These are phyloP conservation scores for Penicillium sp. DNA, from an alignment of 2,329 filamentous ascomycete genomes.

Conservation along the genomic window DNA sequence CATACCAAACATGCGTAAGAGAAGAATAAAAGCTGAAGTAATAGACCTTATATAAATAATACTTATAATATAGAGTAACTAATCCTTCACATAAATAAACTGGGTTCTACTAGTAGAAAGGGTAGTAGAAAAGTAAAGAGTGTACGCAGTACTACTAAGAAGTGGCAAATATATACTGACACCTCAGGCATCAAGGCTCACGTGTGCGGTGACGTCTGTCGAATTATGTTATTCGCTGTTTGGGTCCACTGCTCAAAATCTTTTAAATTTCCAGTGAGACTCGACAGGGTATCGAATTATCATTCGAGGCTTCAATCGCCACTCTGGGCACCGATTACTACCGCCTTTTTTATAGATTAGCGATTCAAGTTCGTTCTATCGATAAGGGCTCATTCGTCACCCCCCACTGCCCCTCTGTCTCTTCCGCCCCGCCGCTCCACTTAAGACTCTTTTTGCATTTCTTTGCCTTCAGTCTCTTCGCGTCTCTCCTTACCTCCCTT, in stretches of 20 bases:
- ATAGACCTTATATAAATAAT: too few species aligned
- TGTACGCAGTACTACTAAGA: too few species aligned
- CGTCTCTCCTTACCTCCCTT: slow-evolving; percentile 7
- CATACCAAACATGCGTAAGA: too few species aligned
- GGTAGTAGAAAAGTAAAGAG: too few species aligned
- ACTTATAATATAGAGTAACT: too few species aligned
- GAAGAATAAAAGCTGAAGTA: too few species aligned
- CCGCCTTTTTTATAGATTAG: too few species aligned
- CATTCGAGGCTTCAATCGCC: too few species aligned
- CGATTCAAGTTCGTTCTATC: slow-evolving; percentile 27
- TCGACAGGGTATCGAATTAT: neutral
- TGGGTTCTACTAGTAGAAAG: too few species aligned
- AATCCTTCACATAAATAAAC: too few species aligned
- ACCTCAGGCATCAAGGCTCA: slow-evolving; percentile 4
- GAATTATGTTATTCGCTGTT: slow-evolving; percentile 16
- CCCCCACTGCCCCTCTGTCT: slow-evolving; percentile 23
- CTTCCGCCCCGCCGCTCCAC: slow-evolving; percentile 31
- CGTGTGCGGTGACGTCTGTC: slow-evolving; percentile 25
- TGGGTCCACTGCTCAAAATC: slow-evolving; percentile 25
- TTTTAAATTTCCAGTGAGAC: slow-evolving; percentile 6
- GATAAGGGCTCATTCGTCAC: slow-evolving; percentile 36
- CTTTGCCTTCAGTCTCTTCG: slow-evolving; percentile 9
- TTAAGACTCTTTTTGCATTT: slow-evolving; percentile 20
- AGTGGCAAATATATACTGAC: slow-evolving; percentile 3
- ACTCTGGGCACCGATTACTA: too few species aligned